These are phyloP conservation scores for Malassezia dermatis DNA, from an alignment of 1,284 basidiomycete species.

Conservation along the genomic window DNA sequence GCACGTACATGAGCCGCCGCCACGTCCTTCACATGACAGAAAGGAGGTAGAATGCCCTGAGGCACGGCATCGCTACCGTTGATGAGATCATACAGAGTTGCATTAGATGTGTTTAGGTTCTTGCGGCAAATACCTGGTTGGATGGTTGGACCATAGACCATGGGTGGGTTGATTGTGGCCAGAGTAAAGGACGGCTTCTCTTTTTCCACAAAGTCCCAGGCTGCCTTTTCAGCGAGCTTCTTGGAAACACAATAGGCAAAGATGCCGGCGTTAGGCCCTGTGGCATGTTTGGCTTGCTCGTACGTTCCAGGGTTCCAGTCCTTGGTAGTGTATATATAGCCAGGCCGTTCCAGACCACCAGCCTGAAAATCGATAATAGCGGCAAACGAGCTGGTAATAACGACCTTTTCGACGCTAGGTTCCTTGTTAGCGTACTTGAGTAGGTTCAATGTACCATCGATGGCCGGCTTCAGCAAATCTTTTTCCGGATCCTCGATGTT, in stretches of 20 bases:
- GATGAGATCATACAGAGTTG: constrained; percentile 38
- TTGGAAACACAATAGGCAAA: constrained; percentile 37
- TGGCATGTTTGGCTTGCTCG: constrained; percentile 27
- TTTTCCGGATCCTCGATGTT: constrained; percentile 39
- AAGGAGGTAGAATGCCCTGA: constrained; percentile 45
- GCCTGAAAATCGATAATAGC: constrained; percentile 29
- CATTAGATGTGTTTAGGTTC: constrained; percentile 36
- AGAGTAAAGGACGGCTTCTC: constrained; percentile 26
- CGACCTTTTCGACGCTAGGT: constrained; percentile 32
- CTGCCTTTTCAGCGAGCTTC: constrained; percentile 39
- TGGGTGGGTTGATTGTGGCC: constrained; percentile 34
- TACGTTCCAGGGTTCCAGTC: constrained; percentile 35
- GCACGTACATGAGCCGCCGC: constrained; percentile 41
- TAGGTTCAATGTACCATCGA: constrained; percentile 46
- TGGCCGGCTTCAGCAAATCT: constrained; percentile 46
- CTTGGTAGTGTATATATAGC: constrained; percentile 26
- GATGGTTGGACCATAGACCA: constrained; percentile 34
- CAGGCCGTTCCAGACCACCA: constrained; percentile 35
- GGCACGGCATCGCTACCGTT: constrained; percentile 25
- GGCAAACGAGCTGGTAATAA: constrained; percentile 40
- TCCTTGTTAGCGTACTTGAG: constrained; percentile 34
- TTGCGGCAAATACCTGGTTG: constrained; percentile 25
- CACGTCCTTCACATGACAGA: constrained; percentile 35
- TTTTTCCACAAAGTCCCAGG: constrained; percentile 32
- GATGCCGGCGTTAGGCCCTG: constrained; percentile 22